These are phyloP conservation scores for Aquilaria yunnanensis DNA, from an alignment of 345 rosid genomes.

Conservation along the genomic window DNA sequence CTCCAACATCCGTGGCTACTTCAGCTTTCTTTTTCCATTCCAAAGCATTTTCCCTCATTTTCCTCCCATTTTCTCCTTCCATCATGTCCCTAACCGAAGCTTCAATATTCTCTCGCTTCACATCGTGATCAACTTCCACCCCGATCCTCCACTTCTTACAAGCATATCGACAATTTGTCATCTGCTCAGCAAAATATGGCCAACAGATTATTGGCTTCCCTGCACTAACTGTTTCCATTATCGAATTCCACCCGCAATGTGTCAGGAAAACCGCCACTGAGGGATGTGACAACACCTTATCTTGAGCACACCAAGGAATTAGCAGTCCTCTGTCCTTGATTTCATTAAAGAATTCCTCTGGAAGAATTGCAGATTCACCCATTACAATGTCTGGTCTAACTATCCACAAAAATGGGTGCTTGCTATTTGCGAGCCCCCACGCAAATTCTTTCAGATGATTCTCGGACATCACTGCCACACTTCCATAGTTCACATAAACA, in stretches of 20 bases:
- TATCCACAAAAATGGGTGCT: slow-evolving; percentile 13
- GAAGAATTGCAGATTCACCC: slow-evolving; percentile 5
- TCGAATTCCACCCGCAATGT: slow-evolving; percentile 29
- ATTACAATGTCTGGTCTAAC: slow-evolving; percentile 20
- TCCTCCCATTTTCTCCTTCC: slow-evolving; percentile 10
- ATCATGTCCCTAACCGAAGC: slow-evolving; percentile 14
- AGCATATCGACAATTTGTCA: slow-evolving; percentile 20
- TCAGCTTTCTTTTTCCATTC: slow-evolving; percentile 19
- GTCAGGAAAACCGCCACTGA: slow-evolving; percentile 16
- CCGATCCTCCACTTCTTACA: slow-evolving; percentile 23
- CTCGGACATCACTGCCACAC: slow-evolving; percentile 14
- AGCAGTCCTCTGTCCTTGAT: slow-evolving; percentile 15
- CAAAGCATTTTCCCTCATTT: slow-evolving; percentile 11
- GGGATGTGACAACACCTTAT: slow-evolving; percentile 19
- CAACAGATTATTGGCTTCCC: slow-evolving; percentile 23
- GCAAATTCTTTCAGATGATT: slow-evolving; percentile 13
- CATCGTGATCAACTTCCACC: slow-evolving; percentile 17
- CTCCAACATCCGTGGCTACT: background rate
- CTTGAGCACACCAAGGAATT: slow-evolving; percentile 22
- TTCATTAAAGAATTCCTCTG: slow-evolving; percentile 16
- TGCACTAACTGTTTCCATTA: slow-evolving; percentile 3
- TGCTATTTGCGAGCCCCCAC: slow-evolving; percentile 13
- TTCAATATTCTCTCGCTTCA: slow-evolving; percentile 16
- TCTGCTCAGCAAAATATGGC: slow-evolving; percentile 28
- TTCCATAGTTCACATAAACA: slow-evolving; percentile 26